Conservation (phyloP, 2,329 filamentous ascomycete genomes). For the Hortaea werneckii region DNA sequence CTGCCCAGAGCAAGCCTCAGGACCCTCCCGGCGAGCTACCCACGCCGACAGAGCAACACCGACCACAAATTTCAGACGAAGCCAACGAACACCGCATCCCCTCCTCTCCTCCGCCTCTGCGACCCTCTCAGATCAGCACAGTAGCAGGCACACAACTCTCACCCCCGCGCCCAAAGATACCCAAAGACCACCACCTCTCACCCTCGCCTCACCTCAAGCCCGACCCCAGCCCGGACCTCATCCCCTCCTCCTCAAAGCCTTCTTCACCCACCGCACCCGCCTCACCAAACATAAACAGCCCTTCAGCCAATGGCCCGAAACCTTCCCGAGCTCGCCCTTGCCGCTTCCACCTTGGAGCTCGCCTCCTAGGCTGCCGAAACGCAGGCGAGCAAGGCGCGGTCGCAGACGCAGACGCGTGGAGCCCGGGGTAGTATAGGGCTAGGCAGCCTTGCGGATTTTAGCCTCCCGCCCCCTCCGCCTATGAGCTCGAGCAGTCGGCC, state of each 20-base stretch:
- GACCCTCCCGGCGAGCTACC: too few species aligned
- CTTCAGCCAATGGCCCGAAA: background rate
- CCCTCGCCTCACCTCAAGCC: background rate
- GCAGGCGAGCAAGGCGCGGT: background rate
- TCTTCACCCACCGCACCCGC: background rate
- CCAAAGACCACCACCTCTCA: background rate
- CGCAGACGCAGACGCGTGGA: background rate
- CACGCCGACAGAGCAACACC: too few species aligned
- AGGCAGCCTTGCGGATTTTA: conserved; percentile 11
- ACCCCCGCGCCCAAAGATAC: background rate
- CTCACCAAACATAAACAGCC: background rate
- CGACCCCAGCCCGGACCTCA: background rate
- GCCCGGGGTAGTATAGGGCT: background rate
- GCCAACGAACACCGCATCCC: background rate
- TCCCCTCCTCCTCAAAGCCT: background rate
- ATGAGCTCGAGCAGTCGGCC: conserved; percentile 6
- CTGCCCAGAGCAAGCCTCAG: too few species aligned
- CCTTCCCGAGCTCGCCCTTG: conserved; percentile 7
- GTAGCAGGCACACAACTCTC: conserved; percentile 11
- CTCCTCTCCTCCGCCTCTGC: conserved; percentile 8
- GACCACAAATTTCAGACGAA: background rate
- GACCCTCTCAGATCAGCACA: conserved; percentile 13
- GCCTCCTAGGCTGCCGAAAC: conserved; percentile 1
- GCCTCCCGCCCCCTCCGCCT: conserved; percentile 13
- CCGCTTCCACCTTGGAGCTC: conserved; percentile 13